Percentiles rank a stretch among this genome's conserved stretches.
phyloP scores from a whole-genome alignment of 257 asterid species.

The Nicotiana obtusifolia region DNA sequence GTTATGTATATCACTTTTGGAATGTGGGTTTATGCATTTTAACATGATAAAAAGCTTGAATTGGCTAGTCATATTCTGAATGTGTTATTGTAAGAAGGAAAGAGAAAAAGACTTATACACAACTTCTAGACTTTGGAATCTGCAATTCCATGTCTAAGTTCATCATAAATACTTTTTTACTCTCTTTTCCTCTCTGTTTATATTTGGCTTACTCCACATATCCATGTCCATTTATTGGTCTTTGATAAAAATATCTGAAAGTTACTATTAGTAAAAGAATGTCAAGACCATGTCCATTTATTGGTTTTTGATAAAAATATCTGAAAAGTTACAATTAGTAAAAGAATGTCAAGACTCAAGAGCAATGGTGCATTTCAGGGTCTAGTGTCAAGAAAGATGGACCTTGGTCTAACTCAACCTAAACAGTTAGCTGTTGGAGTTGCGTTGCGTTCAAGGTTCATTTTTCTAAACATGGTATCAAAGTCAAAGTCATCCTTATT shows the following conservation, averaged over 20 bases:
- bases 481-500: background rate
- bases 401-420: background rate
- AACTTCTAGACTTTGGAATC: background rate
- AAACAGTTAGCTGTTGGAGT: background rate
- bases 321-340: background rate
- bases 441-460: background rate
- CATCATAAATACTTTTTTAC: background rate
- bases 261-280: background rate
- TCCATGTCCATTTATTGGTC: background rate
- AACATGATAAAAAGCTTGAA: background rate
- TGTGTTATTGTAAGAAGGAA: background rate
- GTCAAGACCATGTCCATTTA: background rate
- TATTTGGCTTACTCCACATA: background rate
- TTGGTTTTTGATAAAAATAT: background rate
- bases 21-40: background rate
- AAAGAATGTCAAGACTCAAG: background rate
- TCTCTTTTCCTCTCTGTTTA: slow-evolving; percentile 2
- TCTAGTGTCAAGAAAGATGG: background rate
- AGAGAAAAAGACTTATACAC: background rate
- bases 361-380: background rate
- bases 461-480: background rate
- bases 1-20: background rate
- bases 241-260: background rate
- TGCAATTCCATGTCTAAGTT: background rate
- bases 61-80: background rate